Percentiles rank a stretch among this genome's conserved stretches.
These are phyloP conservation scores for Fusarium tanahbumbuense DNA, from an alignment of 2,329 filamentous ascomycete genomes.

Conservation along the genomic window DNA sequence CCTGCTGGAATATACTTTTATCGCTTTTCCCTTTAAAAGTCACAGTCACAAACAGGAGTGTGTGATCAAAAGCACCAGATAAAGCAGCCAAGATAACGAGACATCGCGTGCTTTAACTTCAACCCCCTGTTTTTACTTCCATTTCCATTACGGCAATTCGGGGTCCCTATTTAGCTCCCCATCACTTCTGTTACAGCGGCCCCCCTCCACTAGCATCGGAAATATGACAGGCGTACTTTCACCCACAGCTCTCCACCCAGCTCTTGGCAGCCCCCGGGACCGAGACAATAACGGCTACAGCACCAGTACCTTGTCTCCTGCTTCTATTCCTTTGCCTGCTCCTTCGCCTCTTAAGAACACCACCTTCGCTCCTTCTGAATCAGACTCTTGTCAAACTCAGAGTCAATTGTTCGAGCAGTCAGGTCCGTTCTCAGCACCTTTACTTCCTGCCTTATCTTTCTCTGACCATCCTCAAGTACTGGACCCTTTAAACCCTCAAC, in stretches of 20 bases:
- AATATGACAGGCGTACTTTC: constrained; percentile 51
- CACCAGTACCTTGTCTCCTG: constrained; percentile 29
- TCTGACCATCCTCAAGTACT: constrained; percentile 19
- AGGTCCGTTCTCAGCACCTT: constrained; percentile 6
- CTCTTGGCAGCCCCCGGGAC: constrained; percentile 55
- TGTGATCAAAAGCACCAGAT: constrained; percentile 32
- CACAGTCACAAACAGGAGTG: not conserved
- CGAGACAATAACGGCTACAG: constrained; percentile 21
- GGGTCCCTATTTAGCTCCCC: constrained; percentile 9
- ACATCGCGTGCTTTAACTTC: constrained; percentile 33
- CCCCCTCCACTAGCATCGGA: constrained; percentile 33
- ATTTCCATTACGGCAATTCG: not conserved
- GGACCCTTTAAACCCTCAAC: constrained; percentile 33
- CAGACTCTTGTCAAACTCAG: constrained; percentile 16
- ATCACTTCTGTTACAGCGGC: constrained; percentile 23
- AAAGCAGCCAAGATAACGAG: constrained; percentile 24
- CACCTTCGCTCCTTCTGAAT: constrained; percentile 14
- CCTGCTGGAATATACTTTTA: not conserved
- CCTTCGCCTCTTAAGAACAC: constrained; percentile 34
- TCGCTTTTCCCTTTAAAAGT: not conserved
- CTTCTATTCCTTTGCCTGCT: constrained; percentile 28
- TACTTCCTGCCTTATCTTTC: constrained; percentile 23
- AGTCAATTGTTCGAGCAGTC: constrained; percentile 12
- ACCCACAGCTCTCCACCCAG: constrained; percentile 64
- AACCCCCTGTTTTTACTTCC: not conserved